Evolutionary conservation across 108 stramenopile species (phyloP).

Genomic region (Fragilariopsis cylindrus): DNA sequence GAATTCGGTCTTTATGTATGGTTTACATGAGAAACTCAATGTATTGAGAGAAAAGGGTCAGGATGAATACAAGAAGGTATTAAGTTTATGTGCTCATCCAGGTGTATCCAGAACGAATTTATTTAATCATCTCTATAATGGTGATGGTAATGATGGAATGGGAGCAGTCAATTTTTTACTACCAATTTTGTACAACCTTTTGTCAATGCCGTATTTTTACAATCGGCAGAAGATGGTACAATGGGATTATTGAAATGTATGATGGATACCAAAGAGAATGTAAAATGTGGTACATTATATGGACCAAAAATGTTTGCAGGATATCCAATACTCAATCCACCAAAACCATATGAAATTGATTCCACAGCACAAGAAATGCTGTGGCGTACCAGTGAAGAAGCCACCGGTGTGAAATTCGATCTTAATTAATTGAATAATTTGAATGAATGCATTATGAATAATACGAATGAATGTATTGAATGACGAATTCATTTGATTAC

Average conservation of each 20-base stretch:
- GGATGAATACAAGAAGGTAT: slow-evolving; percentile 6
- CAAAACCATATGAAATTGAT: slow-evolving; percentile 13
- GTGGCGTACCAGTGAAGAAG: slow-evolving; percentile 20
- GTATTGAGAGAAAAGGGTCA: background rate
- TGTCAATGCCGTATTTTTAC: background rate
- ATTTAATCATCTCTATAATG: background rate
- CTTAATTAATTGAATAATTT: background rate
- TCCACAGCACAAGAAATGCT: slow-evolving; percentile 6
- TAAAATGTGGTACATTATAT: slow-evolving; percentile 16
- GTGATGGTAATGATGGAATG: no score
- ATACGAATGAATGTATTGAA: no score
- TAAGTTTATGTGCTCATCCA: background rate
- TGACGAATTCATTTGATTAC: no score
- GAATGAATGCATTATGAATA: no score
- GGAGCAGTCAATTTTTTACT: background rate
- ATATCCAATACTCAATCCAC: background rate
- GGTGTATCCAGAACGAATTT: slow-evolving; percentile 4
- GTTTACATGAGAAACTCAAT: slow-evolving; percentile 43
- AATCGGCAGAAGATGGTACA: slow-evolving; percentile 26
- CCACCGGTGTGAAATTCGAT: slow-evolving; percentile 17
- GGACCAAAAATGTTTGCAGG: slow-evolving; percentile 10
- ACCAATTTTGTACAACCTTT: background rate
- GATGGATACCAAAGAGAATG: background rate
- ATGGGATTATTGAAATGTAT: slow-evolving; percentile 22
- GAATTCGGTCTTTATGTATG: slow-evolving; percentile 51